Conservation (phyloP, 768 basidiomycete genomes). For the Serpula lacrymans region DNA sequence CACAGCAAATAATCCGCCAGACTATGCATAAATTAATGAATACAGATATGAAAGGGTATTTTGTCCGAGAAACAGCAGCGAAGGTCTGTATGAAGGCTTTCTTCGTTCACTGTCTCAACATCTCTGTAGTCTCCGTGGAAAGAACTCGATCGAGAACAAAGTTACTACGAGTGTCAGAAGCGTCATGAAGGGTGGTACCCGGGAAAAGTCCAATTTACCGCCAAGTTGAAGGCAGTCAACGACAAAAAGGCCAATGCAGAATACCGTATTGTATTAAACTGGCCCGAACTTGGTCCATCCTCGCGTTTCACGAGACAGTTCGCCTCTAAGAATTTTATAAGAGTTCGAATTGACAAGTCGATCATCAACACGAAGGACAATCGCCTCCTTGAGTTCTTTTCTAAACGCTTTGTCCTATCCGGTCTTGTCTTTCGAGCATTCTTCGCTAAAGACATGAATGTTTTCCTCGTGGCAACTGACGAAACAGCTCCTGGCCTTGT, state of each 20-base stretch:
- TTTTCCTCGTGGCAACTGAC: slow-evolving; percentile 55
- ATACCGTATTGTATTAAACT: slow-evolving; percentile 44
- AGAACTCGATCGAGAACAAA: slow-evolving; percentile 56
- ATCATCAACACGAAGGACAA: slow-evolving; percentile 28
- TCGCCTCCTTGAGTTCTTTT: slow-evolving; percentile 39
- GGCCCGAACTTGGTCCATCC: slow-evolving; percentile 50
- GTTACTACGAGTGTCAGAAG: slow-evolving; percentile 18
- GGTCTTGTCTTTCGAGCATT: slow-evolving; percentile 57
- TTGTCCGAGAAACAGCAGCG: slow-evolving; percentile 12
- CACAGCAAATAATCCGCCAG: slow-evolving; percentile 12
- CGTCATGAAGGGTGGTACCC: slow-evolving; percentile 50
- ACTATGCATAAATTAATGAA: neutral
- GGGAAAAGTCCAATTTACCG: slow-evolving; percentile 56
- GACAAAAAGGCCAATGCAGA: neutral
- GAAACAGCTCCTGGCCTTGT: slow-evolving; percentile 27
- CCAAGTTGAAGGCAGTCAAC: slow-evolving; percentile 26
- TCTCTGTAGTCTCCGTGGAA: slow-evolving; percentile 53
- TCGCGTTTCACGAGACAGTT: slow-evolving; percentile 56
- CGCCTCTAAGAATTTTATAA: slow-evolving; percentile 58
- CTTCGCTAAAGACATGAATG: slow-evolving; percentile 54
- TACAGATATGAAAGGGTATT: slow-evolving; percentile 10
- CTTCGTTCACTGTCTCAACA: slow-evolving; percentile 6
- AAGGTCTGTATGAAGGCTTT: slow-evolving; percentile 14
- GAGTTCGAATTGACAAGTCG: slow-evolving; percentile 40
- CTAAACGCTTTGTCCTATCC: slow-evolving; percentile 50